Conservation (phyloP, 768 basidiomycete genomes). For the Mrakia blollopis region DNA sequence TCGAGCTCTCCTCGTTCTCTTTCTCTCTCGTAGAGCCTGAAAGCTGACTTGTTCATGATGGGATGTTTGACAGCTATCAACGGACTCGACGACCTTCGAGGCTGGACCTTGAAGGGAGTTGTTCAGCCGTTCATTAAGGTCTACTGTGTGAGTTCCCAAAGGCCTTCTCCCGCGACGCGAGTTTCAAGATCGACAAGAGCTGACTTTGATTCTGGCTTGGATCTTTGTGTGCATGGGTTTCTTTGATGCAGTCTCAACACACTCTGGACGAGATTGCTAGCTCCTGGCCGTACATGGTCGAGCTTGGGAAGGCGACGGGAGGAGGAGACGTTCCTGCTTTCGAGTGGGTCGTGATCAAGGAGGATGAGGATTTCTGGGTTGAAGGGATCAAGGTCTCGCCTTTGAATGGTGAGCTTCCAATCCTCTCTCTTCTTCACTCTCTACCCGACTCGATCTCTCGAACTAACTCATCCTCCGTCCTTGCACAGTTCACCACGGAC, state of each 20-base stretch:
- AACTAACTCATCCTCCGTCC: neutral
- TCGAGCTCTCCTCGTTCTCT: neutral
- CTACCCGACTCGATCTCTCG: neutral
- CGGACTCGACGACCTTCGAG: slow-evolving; percentile 81
- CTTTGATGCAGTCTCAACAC: slow-evolving; percentile 11
- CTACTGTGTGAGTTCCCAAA: slow-evolving; percentile 24
- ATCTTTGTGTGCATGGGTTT: too few species aligned
- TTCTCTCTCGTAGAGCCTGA: neutral
- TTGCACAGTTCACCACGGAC: slow-evolving; percentile 68
- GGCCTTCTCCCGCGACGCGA: neutral
- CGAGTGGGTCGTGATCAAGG: slow-evolving; percentile 71
- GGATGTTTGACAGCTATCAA: slow-evolving; percentile 58
- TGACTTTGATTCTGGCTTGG: neutral
- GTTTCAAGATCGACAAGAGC: neutral
- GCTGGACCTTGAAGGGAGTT: slow-evolving; percentile 46
- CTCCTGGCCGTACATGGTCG: slow-evolving; percentile 75
- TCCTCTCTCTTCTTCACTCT: slow-evolving; percentile 11
- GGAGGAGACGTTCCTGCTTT: slow-evolving; percentile 63
- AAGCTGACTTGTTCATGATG: neutral
- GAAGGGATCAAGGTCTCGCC: slow-evolving; percentile 61
- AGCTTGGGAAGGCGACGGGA: slow-evolving; percentile 38
- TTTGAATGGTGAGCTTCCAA: slow-evolving; percentile 54
- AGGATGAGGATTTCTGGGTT: slow-evolving; percentile 63
- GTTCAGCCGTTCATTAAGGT: slow-evolving; percentile 24
- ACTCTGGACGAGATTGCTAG: slow-evolving; percentile 64